Evolutionary conservation across 164 flowering plant species (phyloP).

Genomic region (Litsea cubeba): DNA sequence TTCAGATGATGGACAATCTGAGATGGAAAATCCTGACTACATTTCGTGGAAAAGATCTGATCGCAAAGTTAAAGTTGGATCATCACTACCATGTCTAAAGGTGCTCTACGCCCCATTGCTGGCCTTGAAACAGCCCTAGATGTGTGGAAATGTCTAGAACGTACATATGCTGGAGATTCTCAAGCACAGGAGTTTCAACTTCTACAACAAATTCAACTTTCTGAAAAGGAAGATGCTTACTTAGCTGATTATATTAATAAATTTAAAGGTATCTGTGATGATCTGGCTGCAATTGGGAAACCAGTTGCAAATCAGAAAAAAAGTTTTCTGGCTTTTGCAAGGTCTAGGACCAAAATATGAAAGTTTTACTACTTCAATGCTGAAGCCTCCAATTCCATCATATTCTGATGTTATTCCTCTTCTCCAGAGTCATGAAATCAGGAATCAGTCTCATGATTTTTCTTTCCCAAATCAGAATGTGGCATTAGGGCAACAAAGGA

Average conservation of each 20-base stretch:
- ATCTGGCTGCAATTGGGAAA: not conserved
- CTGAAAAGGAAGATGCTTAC: not conserved
- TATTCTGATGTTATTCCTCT: not conserved
- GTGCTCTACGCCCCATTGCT: not conserved
- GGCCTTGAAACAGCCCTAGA: not conserved
- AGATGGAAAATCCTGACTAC: not conserved
- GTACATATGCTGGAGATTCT: not conserved
- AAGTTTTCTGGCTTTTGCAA: not conserved
- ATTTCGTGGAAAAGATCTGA: not conserved
- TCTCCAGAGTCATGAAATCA: not conserved
- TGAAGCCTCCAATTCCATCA: not conserved
- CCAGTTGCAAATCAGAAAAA: not conserved
- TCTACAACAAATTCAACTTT: too few species aligned
- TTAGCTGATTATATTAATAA: not conserved
- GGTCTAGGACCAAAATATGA: not conserved
- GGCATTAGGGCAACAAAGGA: not conserved
- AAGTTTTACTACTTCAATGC: not conserved
- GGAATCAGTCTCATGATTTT: not conserved
- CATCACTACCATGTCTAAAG: too few species aligned
- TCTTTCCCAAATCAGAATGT: not conserved
- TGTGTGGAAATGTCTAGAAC: not conserved
- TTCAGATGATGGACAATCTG: not conserved
- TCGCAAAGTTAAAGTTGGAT: not conserved
- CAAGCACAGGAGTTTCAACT: not conserved
- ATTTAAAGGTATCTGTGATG: not conserved